These are phyloP conservation scores for Crucibulum laeve DNA, from an alignment of 768 basidiomycete genomes.

Conservation along the genomic window DNA sequence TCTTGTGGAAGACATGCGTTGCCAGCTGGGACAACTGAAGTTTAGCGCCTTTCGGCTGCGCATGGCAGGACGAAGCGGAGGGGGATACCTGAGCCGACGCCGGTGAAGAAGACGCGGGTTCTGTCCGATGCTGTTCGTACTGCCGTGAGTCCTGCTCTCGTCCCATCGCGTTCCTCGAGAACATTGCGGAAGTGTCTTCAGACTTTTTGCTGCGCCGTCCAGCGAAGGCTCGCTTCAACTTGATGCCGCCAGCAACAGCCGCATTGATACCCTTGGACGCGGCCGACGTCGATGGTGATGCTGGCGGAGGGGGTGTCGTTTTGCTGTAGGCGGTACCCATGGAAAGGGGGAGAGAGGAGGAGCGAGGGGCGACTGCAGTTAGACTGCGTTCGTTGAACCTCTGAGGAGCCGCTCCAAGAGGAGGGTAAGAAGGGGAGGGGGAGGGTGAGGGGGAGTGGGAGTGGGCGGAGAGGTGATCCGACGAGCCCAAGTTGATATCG, in stretches of 20 bases:
- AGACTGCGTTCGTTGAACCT: constrained; percentile 8
- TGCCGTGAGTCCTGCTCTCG: constrained; percentile 4
- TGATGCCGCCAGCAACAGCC: constrained; percentile 40
- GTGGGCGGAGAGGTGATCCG: background rate
- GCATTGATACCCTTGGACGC: constrained; percentile 29
- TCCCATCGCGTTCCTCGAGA: constrained; percentile 10
- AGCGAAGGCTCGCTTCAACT: constrained; percentile 56
- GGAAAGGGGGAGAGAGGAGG: constrained; percentile 18
- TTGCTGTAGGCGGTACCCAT: constrained; percentile 25
- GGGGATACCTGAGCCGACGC: constrained; percentile 15
- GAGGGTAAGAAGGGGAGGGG: background rate
- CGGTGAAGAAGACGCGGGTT: constrained; percentile 20
- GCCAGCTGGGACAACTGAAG: constrained; percentile 38
- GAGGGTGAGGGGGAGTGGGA: background rate
- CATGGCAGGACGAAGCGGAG: constrained; percentile 1
- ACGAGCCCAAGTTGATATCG: constrained; percentile 26
- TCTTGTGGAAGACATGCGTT: constrained; percentile 37
- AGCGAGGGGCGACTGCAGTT: constrained; percentile 13
- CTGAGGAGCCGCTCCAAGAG: background rate
- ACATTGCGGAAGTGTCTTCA: constrained; percentile 34
- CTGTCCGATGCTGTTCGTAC: constrained; percentile 10
- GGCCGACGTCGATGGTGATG: constrained; percentile 15
- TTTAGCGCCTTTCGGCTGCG: constrained; percentile 17
- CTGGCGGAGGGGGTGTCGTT: constrained; percentile 11
- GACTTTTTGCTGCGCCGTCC: constrained; percentile 55